Conservation (phyloP, 1,139 yeast species). For the Diutina pseudorugosa region DNA sequence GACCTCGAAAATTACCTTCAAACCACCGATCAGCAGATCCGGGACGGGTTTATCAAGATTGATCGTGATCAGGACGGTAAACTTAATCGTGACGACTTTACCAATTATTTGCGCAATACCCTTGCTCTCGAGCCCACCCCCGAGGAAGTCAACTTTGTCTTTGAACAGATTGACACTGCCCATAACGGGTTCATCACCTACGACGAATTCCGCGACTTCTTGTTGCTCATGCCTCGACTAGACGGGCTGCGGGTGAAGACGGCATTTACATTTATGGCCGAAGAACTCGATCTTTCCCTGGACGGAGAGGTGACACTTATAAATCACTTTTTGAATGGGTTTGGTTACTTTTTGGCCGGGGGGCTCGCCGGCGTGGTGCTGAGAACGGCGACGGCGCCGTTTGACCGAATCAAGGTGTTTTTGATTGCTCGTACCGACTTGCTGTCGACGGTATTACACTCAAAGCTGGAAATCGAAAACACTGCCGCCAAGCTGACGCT, state of each 20-base stretch:
- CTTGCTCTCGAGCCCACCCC: slow-evolving; percentile 43
- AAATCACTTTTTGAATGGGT: slow-evolving; percentile 67
- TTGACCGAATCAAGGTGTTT: slow-evolving; percentile 87
- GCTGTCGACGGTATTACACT: slow-evolving; percentile 53
- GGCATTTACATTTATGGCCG: slow-evolving; percentile 71
- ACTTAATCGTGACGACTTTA: slow-evolving; percentile 54
- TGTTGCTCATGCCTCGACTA: slow-evolving; percentile 70
- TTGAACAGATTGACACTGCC: slow-evolving; percentile 46
- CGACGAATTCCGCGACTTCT: slow-evolving; percentile 77
- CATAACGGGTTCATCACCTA: slow-evolving; percentile 64
- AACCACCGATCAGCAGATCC: slow-evolving; percentile 58
- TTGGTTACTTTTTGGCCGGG: slow-evolving; percentile 88
- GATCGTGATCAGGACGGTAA: slow-evolving; percentile 73
- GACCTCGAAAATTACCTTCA: slow-evolving; percentile 52
- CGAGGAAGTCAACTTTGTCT: slow-evolving; percentile 45
- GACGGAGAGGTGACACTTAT: slow-evolving; percentile 88
- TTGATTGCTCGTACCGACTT: slow-evolving; percentile 85
- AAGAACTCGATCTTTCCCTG: slow-evolving; percentile 67
- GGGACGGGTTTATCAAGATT: slow-evolving; percentile 53
- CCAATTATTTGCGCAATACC: slow-evolving; percentile 42
- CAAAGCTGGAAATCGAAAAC: slow-evolving; percentile 37
- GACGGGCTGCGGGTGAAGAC: slow-evolving; percentile 62
- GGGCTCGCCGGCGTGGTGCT: slow-evolving; percentile 94
- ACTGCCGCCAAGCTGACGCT: not conserved
- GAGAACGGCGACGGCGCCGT: slow-evolving; percentile 96